These are phyloP conservation scores for Avena eriantha DNA, from an alignment of 176 grass and related monocot genomes.

Conservation along the genomic window DNA sequence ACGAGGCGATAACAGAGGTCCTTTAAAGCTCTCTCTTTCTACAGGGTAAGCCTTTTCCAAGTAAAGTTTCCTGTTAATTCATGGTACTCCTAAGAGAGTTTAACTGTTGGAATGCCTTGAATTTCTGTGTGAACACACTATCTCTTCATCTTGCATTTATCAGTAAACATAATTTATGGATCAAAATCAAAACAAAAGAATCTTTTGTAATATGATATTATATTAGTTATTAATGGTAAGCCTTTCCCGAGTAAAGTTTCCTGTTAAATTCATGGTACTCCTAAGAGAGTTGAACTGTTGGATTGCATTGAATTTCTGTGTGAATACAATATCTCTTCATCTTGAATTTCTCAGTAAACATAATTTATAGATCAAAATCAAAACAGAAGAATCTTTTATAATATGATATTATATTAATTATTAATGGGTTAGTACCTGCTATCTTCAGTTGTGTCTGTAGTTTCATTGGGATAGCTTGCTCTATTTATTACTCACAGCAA, in stretches of 20 bases:
- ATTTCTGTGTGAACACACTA: too few species aligned
- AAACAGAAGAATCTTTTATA: too few species aligned
- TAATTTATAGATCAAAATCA: too few species aligned
- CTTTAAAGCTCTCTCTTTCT: constrained; percentile 71
- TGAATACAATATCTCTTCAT: not conserved
- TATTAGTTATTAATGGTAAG: not conserved
- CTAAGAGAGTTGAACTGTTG: too few species aligned
- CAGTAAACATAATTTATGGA: too few species aligned
- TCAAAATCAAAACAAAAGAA: too few species aligned
- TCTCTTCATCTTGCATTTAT: not conserved
- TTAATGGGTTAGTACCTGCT: not conserved
- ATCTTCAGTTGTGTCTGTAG: not conserved
- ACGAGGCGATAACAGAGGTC: constrained; percentile 75
- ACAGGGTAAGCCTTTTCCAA: constrained; percentile 64
- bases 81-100: too few species aligned
- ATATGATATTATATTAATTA: not conserved
- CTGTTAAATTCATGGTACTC: constrained; percentile 2
- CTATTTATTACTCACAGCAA: constrained; percentile 6
- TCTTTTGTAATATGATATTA: not conserved
- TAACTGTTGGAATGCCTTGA: too few species aligned
- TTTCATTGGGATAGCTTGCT: constrained; percentile 20
- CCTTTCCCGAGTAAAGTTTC: constrained; percentile 36
- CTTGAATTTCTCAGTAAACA: not conserved
- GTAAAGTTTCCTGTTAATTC: constrained; percentile 36
- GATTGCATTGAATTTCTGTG: too few species aligned